Evolutionary conservation across 768 basidiomycete species (phyloP), one percentile per base, ranked within the genome.

Genomic region (Xanthoconium stramineum): DNA sequence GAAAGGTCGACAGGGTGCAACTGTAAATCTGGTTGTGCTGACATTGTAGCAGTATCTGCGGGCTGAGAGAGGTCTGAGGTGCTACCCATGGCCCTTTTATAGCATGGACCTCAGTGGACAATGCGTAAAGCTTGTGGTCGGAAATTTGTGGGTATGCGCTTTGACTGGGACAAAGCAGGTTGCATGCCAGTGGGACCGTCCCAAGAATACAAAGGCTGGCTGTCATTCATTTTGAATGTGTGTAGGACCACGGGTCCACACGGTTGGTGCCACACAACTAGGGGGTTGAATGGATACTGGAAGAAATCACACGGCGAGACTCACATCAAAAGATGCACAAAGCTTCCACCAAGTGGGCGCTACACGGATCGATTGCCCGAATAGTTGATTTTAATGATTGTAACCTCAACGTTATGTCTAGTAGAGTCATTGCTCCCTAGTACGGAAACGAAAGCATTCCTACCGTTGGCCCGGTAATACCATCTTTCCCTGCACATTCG

Each of bases 1-100:
- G 58, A 10, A 15, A 71, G 63, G 53, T 71, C 60, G 30, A 71
- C 71, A 19, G 59, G 19, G 32, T 47, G 45, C 17, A 70, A 35
- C 32, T 62, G 53, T 20, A 59, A 7, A 19, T 12, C 44, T 5
- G 47, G 47, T 24, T 55, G 45, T 28, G 39, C 5, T 1, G 47
- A 37, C 64, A 57, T 65, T 29, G 33, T 9, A 38, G 36, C 17
- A 32, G 20, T 20, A 19, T 9, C 35, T 55, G 48, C 20, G 33
- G 44, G 50, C 14, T 50, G 28, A 46, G 37, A 0, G 37, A 0
- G 33, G 12, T 53, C 47, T 30, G 14, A n/a, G 39, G 38, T 58
- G 39, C 13, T 45, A 48, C 20, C 10, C 29, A 36, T 47, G 36
- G 28, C 28, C 55, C 38, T 66, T 65, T 12, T 12, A 17, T 17